Percentiles rank a stretch among this genome's conserved stretches.
These are phyloP conservation scores for Beauveria sp. DNA, from an alignment of 2,329 filamentous ascomycete species.

Conservation along the genomic window DNA sequence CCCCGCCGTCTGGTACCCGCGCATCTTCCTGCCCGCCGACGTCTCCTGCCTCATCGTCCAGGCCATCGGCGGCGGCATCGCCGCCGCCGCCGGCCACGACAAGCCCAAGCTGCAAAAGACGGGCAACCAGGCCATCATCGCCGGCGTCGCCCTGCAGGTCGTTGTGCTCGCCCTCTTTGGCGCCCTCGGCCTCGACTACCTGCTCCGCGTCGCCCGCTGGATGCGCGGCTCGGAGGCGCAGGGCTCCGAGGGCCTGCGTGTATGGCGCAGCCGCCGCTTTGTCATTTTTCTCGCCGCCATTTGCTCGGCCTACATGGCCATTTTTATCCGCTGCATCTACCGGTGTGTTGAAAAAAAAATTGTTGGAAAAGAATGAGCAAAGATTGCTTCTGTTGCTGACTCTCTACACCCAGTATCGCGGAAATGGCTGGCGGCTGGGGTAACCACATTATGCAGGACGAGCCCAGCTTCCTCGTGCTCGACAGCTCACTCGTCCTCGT, in stretches of 20 bases:
- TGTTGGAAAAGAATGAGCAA: not conserved
- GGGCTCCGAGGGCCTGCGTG: constrained; percentile 22
- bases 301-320: constrained; percentile 34
- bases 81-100: constrained; percentile 37
- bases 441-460: constrained; percentile 55
- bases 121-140: constrained; percentile 46
- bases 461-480: constrained; percentile 51
- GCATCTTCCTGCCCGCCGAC: constrained; percentile 53
- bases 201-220: constrained; percentile 32
- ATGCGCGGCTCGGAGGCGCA: constrained; percentile 25
- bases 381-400: no score
- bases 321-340: constrained; percentile 47
- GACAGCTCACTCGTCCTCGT: constrained; percentile 46
- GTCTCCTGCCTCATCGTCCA: constrained; percentile 51
- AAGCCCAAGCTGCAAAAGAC: constrained; percentile 32
- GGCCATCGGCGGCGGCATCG: constrained; percentile 49
- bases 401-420: constrained; percentile 36
- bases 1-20: constrained; percentile 43
- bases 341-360: constrained; percentile 30
- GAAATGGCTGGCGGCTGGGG: constrained; percentile 60
- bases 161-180: constrained; percentile 42
- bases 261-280: constrained; percentile 38
- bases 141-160: constrained; percentile 47
- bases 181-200: constrained; percentile 36
- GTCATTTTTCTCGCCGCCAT: constrained; percentile 38